These are phyloP conservation scores for Ascochyta fabae DNA, from an alignment of 2,329 filamentous ascomycete genomes.

Conservation along the genomic window DNA sequence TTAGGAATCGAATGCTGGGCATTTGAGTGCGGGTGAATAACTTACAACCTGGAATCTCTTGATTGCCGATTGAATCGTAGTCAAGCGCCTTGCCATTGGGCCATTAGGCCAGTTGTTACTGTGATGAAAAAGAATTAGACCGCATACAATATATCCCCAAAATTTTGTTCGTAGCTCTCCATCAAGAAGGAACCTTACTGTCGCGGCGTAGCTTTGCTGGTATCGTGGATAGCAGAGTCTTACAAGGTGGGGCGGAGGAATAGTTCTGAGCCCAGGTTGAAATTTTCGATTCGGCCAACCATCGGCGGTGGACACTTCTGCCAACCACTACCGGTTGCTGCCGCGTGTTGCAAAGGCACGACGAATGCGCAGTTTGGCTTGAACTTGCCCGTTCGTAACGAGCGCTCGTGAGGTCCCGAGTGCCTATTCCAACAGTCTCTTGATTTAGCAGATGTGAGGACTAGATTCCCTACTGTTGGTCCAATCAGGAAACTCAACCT, in stretches of 20 bases:
- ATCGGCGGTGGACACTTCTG: not conserved
- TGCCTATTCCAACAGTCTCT: too few species aligned
- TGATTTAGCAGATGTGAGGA: too few species aligned
- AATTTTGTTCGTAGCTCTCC: too few species aligned
- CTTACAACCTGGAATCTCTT: conserved; percentile 12
- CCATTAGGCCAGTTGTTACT: conserved; percentile 46
- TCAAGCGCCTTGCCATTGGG: conserved; percentile 66
- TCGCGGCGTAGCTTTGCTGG: not conserved
- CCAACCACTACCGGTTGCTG: too few species aligned
- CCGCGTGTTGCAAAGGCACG: too few species aligned
- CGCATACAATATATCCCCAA: too few species aligned
- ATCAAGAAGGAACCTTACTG: too few species aligned
- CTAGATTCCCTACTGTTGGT: too few species aligned
- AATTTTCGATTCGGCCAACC: not conserved
- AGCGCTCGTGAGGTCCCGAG: too few species aligned
- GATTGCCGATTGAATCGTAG: conserved; percentile 50
- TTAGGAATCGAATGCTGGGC: not conserved
- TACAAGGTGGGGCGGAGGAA: not conserved
- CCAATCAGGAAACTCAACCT: too few species aligned
- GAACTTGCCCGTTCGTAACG: too few species aligned
- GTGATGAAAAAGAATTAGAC: not conserved
- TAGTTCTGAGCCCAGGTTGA: not conserved
- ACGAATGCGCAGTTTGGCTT: too few species aligned
- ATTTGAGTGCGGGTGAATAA: not conserved
- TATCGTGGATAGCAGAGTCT: not conserved